Percentiles rank a stretch among this genome's conserved stretches.
Conservation (phyloP, 2,329 filamentous ascomycete genomes). For the Alternaria arborescens region DNA sequence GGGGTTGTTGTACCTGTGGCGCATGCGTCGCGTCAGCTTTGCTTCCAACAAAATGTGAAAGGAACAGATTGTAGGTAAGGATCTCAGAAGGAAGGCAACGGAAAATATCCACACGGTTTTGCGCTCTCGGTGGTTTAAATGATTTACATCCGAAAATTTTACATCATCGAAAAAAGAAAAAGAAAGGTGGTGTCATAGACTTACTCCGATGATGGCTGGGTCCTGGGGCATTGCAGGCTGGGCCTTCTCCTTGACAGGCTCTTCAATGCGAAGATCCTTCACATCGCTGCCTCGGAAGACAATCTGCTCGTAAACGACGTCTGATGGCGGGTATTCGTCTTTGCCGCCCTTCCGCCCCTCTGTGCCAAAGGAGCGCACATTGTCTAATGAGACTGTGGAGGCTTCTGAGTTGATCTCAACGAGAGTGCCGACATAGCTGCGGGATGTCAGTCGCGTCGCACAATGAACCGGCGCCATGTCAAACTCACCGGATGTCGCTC, state of each 20-base stretch:
- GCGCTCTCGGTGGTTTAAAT: constrained; percentile 85
- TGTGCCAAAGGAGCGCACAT: constrained; percentile 93
- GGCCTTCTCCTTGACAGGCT: constrained; percentile 75
- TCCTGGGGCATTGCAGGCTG: constrained; percentile 86
- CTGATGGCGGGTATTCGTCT: constrained; percentile 83
- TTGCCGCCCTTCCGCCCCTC: constrained; percentile 85
- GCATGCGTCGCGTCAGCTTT: constrained; percentile 37
- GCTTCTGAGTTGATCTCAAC: constrained; percentile 98
- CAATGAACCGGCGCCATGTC: constrained; percentile 20
- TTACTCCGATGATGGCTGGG: constrained; percentile 95
- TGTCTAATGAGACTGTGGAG: constrained; percentile 95
- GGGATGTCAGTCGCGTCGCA: constrained; percentile 29
- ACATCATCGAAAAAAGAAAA: constrained; percentile 74
- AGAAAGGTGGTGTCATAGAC: constrained; percentile 55
- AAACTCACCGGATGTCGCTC: constrained; percentile 89
- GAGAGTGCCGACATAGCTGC: constrained; percentile 91
- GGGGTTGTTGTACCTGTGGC: constrained; percentile 44
- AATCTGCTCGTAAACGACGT: constrained; percentile 97
- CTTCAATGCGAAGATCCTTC: constrained; percentile 94
- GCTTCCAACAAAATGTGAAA: constrained; percentile 19
- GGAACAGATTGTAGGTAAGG: constrained; percentile 14
- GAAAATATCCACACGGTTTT: constrained; percentile 94
- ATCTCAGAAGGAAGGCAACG: constrained; percentile 99
- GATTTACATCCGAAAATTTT: constrained; percentile 97
- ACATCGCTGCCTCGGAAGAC: constrained; percentile 98